Percentiles rank a stretch among this genome's conserved stretches.
Evolutionary conservation across 768 basidiomycete genomes (phyloP).

Genomic region (Pisolithus albus): DNA sequence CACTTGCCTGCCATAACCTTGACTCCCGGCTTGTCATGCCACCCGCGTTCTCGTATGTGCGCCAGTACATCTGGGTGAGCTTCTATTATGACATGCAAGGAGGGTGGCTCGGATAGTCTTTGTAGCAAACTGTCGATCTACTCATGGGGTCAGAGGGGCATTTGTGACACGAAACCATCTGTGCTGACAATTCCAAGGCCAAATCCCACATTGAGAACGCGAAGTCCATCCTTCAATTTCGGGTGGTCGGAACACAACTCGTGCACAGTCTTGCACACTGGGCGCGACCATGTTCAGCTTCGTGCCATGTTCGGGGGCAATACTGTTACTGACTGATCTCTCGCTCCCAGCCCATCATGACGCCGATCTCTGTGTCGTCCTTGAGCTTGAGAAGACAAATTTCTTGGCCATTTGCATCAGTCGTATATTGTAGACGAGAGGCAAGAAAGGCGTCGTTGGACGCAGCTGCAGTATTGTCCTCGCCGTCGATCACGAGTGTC

Average conservation of each 20-base stretch:
- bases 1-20: constrained; percentile 84
- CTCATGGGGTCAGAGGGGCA: neutral
- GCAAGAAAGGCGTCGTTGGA: constrained; percentile 66
- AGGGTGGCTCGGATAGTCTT: constrained; percentile 47
- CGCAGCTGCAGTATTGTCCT: constrained; percentile 50
- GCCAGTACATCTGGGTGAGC: constrained; percentile 88
- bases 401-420: constrained; percentile 71
- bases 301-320: neutral
- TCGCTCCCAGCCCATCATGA: constrained; percentile 99
- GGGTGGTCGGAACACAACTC: constrained; percentile 51
- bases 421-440: constrained; percentile 60
- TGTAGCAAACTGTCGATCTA: constrained; percentile 87
- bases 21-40: constrained; percentile 73
- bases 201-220: constrained; percentile 86
- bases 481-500: constrained; percentile 38
- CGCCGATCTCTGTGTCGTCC: constrained; percentile 75
- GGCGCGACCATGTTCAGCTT: constrained; percentile 19
- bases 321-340: constrained; percentile 54
- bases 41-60: constrained; percentile 69
- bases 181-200: constrained; percentile 79
- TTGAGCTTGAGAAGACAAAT: constrained; percentile 64
- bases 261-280: constrained; percentile 74
- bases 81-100: constrained; percentile 85
- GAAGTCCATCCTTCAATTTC: constrained; percentile 41
- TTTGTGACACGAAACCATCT: neutral